Evolutionary conservation across 139 green algal species (phyloP).

Genomic region (Zygnema cylindricum): DNA sequence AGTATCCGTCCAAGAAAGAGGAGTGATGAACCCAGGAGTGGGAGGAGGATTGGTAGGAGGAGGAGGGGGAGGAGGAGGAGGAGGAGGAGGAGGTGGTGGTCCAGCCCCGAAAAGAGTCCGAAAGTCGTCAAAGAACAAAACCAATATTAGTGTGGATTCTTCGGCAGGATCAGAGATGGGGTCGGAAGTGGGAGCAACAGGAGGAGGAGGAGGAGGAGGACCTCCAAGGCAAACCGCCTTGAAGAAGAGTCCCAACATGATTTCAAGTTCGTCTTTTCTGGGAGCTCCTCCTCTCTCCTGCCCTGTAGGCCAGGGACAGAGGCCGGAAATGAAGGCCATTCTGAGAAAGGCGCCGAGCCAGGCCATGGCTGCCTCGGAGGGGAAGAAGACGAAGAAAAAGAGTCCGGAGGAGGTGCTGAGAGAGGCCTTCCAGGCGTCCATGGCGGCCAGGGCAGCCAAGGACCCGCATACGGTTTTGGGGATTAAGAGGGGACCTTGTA

Average conservation of each 20-base stretch:
- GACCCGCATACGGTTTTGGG: neutral
- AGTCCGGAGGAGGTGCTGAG: neutral
- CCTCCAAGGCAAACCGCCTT: neutral
- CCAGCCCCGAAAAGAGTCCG: neutral
- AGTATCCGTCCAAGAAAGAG: neutral
- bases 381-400: conserved; percentile 4
- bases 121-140: neutral
- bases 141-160: neutral
- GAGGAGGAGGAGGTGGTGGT: too few relatives aligned
- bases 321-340: conserved; percentile 14
- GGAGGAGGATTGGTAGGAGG: neutral
- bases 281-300: neutral
- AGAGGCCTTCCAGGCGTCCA: conserved; percentile 14
- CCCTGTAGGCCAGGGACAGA: neutral
- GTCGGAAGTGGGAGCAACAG: neutral
- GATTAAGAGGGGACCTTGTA: conserved; percentile 12
- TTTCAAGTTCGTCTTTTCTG: neutral
- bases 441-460: conserved; percentile 15
- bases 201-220: neutral
- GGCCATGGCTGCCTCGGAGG: neutral
- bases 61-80: neutral
- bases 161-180: neutral
- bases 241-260: neutral
- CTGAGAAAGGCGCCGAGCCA: neutral
- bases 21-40: too few relatives aligned